Evolutionary conservation across 805 yeast species (phyloP).

Genomic region (Schwanniomyces sp.): DNA sequence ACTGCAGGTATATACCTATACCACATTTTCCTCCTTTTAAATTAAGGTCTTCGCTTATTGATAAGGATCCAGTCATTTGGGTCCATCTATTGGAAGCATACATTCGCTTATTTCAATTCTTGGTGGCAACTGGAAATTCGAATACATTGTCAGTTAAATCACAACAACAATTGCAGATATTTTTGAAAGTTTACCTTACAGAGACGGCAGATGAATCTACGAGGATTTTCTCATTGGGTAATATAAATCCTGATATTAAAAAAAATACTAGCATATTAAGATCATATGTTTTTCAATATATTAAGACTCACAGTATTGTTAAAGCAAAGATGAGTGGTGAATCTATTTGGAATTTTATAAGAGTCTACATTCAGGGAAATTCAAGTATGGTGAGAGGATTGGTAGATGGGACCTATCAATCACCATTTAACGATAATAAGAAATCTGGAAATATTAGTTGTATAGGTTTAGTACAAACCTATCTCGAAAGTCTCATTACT

Average conservation of each 20-base stretch:
- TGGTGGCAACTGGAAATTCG: slow-evolving; percentile 36
- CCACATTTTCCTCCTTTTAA: slow-evolving; percentile 75
- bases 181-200: slow-evolving; percentile 54
- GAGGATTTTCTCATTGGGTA: slow-evolving; percentile 66
- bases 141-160: slow-evolving; percentile 50
- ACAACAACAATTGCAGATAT: slow-evolving; percentile 56
- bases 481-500: slow-evolving; percentile 47
- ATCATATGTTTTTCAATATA: slow-evolving; percentile 48
- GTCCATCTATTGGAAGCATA: slow-evolving; percentile 68
- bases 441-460: slow-evolving; percentile 50
- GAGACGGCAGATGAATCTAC: slow-evolving; percentile 65
- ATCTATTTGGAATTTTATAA: slow-evolving; percentile 63
- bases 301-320: slow-evolving; percentile 53
- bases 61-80: slow-evolving; percentile 85
- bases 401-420: slow-evolving; percentile 54
- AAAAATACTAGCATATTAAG: slow-evolving; percentile 51
- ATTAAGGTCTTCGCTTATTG: slow-evolving; percentile 72
- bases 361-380: slow-evolving; percentile 49
- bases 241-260: slow-evolving; percentile 66
- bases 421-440: slow-evolving; percentile 46
- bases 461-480: slow-evolving; percentile 49
- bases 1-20: slow-evolving; percentile 47
- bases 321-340: slow-evolving; percentile 60
- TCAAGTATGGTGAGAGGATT: slow-evolving; percentile 47
- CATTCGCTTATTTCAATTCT: slow-evolving; percentile 49